These are phyloP conservation scores for Hymenoscyphus fraxineus DNA, from an alignment of 2,329 filamentous ascomycete genomes.

Conservation along the genomic window DNA sequence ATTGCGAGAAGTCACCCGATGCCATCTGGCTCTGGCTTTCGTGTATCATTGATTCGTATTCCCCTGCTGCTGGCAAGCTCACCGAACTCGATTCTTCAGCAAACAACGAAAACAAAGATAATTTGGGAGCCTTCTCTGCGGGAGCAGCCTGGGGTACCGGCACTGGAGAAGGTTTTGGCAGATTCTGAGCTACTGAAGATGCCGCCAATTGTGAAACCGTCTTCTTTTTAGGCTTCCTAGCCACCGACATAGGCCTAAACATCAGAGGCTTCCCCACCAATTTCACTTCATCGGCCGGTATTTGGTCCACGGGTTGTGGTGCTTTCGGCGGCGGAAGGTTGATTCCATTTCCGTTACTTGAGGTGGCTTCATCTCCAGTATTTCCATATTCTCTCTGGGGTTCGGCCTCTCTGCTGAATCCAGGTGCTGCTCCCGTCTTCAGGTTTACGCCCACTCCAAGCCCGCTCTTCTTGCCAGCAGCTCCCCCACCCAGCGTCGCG, in stretches of 20 bases:
- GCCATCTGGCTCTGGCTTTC: constrained; percentile 32
- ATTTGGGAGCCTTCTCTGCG: constrained; percentile 42
- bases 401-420: constrained; percentile 63
- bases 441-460: constrained; percentile 60
- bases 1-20: constrained; percentile 18
- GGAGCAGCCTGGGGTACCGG: constrained; percentile 26
- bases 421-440: constrained; percentile 79
- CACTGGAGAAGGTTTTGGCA: constrained; percentile 22
- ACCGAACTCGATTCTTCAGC: constrained; percentile 33
- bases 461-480: constrained; percentile 29
- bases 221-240: constrained; percentile 69
- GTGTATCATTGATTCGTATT: constrained; percentile 52
- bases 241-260: constrained; percentile 86
- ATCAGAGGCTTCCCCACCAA: constrained; percentile 75
- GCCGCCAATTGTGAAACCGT: constrained; percentile 25
- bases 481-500: constrained; percentile 32
- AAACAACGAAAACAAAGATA: constrained; percentile 67
- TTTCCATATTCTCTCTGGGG: constrained; percentile 27
- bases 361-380: constrained; percentile 18
- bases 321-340: constrained; percentile 45
- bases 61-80: constrained; percentile 20
- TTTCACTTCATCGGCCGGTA: constrained; percentile 61
- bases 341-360: constrained; percentile 29
- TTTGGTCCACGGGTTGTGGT: constrained; percentile 51
- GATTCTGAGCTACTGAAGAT: constrained; percentile 17